A percentile compares a stretch with the other conserved stretches of the same genome.
phyloP scores from a whole-genome alignment of 2,329 filamentous ascomycete species.

The Penicillium sp. region DNA sequence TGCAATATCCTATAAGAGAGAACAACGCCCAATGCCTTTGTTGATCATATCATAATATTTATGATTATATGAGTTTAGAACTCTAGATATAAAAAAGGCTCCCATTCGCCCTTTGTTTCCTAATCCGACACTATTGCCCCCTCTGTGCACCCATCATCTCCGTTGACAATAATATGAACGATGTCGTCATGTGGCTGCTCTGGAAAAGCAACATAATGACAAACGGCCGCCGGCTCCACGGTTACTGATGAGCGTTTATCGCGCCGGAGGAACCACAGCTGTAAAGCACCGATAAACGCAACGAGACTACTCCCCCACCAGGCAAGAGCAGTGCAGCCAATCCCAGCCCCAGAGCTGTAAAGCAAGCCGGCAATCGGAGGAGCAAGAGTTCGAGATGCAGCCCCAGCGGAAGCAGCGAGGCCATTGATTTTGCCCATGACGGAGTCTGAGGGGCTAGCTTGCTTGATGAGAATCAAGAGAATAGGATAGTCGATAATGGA shows the following conservation, averaged over 20 bases:
- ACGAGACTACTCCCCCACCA: slow-evolving; percentile 62
- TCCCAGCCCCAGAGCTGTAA: slow-evolving; percentile 60
- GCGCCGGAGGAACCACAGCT: slow-evolving; percentile 57
- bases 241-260: slow-evolving; percentile 46
- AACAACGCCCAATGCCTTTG: no score
- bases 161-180: slow-evolving; percentile 33
- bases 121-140: not conserved
- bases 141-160: slow-evolving; percentile 5
- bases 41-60: no score
- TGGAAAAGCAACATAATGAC: slow-evolving; percentile 22
- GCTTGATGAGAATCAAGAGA: slow-evolving; percentile 70
- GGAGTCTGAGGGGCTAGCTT: slow-evolving; percentile 63
- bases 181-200: slow-evolving; percentile 23
- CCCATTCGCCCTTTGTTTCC: no score
- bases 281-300: slow-evolving; percentile 56
- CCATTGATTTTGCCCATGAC: slow-evolving; percentile 71
- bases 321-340: slow-evolving; percentile 60
- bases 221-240: slow-evolving; percentile 38
- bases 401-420: slow-evolving; percentile 69
- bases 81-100: not conserved
- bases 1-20: not conserved
- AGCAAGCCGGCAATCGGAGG: slow-evolving; percentile 67
- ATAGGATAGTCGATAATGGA: slow-evolving; percentile 69
- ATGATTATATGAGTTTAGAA: not conserved
- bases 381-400: slow-evolving; percentile 67